These are phyloP conservation scores for Fusarium newnesense DNA, from an alignment of 2,329 filamentous ascomycete genomes.

Conservation along the genomic window DNA sequence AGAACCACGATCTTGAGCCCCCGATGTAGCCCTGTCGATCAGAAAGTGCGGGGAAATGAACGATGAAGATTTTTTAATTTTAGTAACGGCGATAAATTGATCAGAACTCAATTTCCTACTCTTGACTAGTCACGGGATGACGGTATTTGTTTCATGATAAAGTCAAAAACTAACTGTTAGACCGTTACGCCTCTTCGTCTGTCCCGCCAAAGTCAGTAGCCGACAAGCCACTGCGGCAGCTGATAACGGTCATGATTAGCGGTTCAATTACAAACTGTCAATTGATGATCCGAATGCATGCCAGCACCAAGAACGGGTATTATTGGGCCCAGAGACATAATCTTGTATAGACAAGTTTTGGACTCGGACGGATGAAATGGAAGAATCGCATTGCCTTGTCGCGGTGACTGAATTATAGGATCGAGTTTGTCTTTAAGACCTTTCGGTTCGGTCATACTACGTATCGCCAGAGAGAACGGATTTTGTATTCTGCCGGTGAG, in stretches of 20 bases:
- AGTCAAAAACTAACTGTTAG: background rate
- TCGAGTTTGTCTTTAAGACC: background rate
- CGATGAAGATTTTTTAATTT: background rate
- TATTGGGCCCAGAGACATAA: fast-evolving
- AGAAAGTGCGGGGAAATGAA: background rate
- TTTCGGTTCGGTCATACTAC: too few species aligned
- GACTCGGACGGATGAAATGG: background rate
- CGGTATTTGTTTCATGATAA: background rate
- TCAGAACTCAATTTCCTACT: too few species aligned
- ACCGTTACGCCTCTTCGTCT: too few species aligned
- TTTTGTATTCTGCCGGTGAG: fast-evolving
- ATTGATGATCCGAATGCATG: background rate
- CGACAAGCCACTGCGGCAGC: background rate
- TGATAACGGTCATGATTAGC: background rate
- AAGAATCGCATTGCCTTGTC: fast-evolving
- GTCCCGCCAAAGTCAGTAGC: background rate
- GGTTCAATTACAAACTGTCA: too few species aligned
- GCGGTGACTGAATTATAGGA: fast-evolving
- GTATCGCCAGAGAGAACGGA: fast-evolving
- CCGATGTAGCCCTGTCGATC: background rate
- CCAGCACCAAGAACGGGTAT: background rate
- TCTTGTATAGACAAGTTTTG: fast-evolving
- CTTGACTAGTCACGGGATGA: background rate
- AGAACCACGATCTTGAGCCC: background rate
- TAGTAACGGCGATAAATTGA: background rate